These are phyloP conservation scores for Saccharomycopsis selenospora DNA, from an alignment of 805 yeast genomes.

Conservation along the genomic window DNA sequence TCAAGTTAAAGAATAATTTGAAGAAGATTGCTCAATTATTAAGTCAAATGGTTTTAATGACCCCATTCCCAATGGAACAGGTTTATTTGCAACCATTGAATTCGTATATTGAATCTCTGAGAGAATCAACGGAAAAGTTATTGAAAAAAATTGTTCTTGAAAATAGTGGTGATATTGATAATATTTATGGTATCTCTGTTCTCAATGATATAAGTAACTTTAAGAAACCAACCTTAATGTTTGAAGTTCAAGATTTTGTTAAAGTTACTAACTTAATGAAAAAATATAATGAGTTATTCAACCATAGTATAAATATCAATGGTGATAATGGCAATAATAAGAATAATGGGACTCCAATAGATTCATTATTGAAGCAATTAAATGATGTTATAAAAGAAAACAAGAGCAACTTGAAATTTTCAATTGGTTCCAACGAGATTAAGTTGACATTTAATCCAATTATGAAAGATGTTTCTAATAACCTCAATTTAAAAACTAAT, in stretches of 20 bases:
- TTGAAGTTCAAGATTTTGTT: constrained; percentile 36
- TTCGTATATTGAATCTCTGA: constrained; percentile 53
- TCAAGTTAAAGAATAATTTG: constrained; percentile 39
- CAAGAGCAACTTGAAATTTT: constrained; percentile 3
- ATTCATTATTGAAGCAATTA: constrained; percentile 1
- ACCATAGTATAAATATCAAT: background rate
- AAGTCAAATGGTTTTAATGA: constrained; percentile 60
- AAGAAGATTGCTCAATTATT: constrained; percentile 49
- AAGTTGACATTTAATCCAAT: constrained; percentile 32
- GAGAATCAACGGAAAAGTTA: constrained; percentile 39
- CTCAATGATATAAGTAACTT: constrained; percentile 61
- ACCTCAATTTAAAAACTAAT: constrained; percentile 41
- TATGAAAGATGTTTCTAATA: constrained; percentile 30
- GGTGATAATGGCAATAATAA: no score
- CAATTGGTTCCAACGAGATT: constrained; percentile 32
- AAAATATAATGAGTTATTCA: constrained; percentile 27
- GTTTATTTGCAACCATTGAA: constrained; percentile 74
- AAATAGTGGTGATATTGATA: constrained; percentile 49
- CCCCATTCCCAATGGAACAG: constrained; percentile 53
- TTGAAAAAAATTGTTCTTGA: constrained; percentile 45
- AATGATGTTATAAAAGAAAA: constrained; percentile 4
- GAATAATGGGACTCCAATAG: no score
- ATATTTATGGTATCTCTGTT: constrained; percentile 51
- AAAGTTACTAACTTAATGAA: constrained; percentile 32
- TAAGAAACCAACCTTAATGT: constrained; percentile 34